These are phyloP conservation scores for Pichia sp. DNA, from an alignment of 1,139 yeast species.

Conservation along the genomic window DNA sequence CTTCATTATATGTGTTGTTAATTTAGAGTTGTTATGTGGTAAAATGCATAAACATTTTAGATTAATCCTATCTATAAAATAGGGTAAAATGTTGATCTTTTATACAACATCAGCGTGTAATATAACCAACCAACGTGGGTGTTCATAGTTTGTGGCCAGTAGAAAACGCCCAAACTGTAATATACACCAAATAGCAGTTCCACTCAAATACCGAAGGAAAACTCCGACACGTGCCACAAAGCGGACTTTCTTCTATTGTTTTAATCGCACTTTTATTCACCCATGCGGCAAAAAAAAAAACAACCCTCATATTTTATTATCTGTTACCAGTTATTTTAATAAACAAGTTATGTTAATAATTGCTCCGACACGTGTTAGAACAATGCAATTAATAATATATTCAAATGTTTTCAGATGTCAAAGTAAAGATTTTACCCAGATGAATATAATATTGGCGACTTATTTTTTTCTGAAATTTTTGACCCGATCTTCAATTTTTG, in stretches of 20 bases:
- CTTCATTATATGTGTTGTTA: slow-evolving; percentile 2
- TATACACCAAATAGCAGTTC: neutral
- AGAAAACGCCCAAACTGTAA: neutral
- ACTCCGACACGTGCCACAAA: neutral
- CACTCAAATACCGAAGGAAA: neutral
- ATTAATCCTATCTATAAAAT: neutral
- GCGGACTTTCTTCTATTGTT: neutral
- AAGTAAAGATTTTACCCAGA: no score
- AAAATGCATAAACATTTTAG: neutral
- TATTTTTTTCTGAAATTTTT: no score
- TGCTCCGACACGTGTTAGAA: no score
- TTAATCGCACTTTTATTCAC: neutral
- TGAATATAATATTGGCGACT: no score
- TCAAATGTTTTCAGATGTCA: no score
- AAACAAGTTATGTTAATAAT: no score
- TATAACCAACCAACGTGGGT: neutral
- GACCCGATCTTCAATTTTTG: no score
- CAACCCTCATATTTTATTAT: no score
- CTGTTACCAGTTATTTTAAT: no score
- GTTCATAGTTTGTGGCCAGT: neutral
- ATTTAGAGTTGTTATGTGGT: neutral
- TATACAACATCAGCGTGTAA: no score
- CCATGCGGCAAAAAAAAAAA: neutral
- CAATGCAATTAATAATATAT: no score
- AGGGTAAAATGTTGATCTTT: neutral